Evolutionary conservation across 805 yeast species (phyloP).

Genomic region (Lipomyces chichibuensis): DNA sequence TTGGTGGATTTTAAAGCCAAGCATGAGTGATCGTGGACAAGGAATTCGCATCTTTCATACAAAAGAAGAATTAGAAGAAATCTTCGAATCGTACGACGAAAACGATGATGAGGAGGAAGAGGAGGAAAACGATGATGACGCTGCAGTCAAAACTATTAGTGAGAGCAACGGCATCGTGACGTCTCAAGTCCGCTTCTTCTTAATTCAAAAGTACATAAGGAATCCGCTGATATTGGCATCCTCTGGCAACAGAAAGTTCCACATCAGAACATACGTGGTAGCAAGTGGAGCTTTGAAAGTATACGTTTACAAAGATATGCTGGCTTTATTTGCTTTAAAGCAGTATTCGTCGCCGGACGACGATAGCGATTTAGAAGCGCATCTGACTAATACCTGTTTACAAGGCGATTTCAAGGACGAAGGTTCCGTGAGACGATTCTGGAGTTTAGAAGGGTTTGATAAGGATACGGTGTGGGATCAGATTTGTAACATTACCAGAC

Average conservation of each 20-base stretch:
- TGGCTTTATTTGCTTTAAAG: constrained; percentile 75
- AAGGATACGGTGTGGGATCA: constrained; percentile 52
- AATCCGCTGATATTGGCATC: constrained; percentile 67
- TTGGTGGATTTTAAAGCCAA: constrained; percentile 87
- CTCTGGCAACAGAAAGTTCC: constrained; percentile 77
- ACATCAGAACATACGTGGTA: constrained; percentile 81
- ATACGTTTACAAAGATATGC: constrained; percentile 75
- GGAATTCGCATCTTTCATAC: constrained; percentile 85
- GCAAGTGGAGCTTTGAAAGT: constrained; percentile 75
- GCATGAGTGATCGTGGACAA: constrained; percentile 97
- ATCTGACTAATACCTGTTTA: constrained; percentile 90
- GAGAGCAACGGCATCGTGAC: constrained; percentile 70
- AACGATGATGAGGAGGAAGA: constrained; percentile 65
- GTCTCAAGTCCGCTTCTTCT: constrained; percentile 86
- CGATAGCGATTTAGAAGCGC: constrained; percentile 63
- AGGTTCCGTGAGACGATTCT: constrained; percentile 65
- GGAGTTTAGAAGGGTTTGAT: constrained; percentile 46
- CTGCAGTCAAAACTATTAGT: constrained; percentile 53
- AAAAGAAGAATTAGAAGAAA: constrained; percentile 74
- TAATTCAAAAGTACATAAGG: constrained; percentile 78
- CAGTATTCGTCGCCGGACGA: constrained; percentile 49
- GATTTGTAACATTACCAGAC: constrained; percentile 65
- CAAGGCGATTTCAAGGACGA: constrained; percentile 56
- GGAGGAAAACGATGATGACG: constrained; percentile 50
- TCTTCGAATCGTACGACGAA: constrained; percentile 85